Base-by-base conservation (phyloP, 345 rosid species). In the Aquilaria malaccensis region DNA sequence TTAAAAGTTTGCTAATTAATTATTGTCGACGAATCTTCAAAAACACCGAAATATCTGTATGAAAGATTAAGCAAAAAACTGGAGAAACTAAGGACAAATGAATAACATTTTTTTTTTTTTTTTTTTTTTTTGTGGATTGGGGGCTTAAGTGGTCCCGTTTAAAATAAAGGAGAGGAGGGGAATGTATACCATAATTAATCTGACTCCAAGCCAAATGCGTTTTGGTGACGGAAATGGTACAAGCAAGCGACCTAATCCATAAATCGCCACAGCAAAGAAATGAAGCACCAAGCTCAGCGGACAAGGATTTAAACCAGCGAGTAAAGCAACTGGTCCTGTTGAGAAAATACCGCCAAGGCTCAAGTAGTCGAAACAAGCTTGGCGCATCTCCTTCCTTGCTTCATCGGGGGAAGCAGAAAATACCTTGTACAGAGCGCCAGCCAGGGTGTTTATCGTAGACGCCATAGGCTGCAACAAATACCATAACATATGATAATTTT, bases 341-440 rank as follows among this genome's bases (percentile, higher is more conserved):
- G 86, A 79, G 14, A 70, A 79, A 29, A 66, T 59, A 29, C 86
- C 86, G 50, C 84, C 86, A 3, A 82, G 81, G 72, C 84, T 76
- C 53, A 82, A 64, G 50, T 82, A 82, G 62, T 82, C 86, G 9
- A 79, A 82, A 47, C 84, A 79, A 60, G 86, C 84, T 72, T 76
- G 57, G 33, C 80, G 78, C 81, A 79, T 79, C 65, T 79, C 84
- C 51, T 30, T 70, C 56, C 86, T 77, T 9, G 81, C 84, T 65
- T 79, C 69, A 29, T 82, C 82, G 0, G 78, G 74, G 13, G 81
- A 79, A 50, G 81, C 75, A 22, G 70, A 74, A 53, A 82, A 82
- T 15, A 79, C 84, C 76, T 77, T 77, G 9, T 82, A 82, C 12
- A 79, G 76, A 31, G 86, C 84, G 1, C 78, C 80, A 9, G 86